These are phyloP conservation scores for Penicillium verrucosum DNA, from an alignment of 2,329 filamentous ascomycete species.

Conservation along the genomic window DNA sequence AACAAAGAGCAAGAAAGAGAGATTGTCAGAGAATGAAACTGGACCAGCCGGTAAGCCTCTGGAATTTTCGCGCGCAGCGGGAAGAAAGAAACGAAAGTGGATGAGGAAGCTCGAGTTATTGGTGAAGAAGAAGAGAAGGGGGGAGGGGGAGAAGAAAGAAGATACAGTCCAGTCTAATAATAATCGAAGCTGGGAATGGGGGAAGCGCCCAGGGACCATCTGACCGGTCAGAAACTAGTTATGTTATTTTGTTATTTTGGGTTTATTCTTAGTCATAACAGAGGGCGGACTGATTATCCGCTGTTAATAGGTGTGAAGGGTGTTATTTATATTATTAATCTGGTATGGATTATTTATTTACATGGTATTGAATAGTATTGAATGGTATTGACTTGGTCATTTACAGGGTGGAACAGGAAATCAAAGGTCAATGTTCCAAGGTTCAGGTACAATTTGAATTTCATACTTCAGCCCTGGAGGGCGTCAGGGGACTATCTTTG, in stretches of 20 bases:
- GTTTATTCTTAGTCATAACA: slow-evolving; percentile 1
- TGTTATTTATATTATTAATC: neutral
- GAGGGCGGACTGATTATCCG: neutral
- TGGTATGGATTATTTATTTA: neutral
- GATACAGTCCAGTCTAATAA: slow-evolving; percentile 16
- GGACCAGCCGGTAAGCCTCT: slow-evolving; percentile 38
- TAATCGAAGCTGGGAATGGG: slow-evolving; percentile 14
- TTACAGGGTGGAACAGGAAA: neutral
- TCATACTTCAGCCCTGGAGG: neutral
- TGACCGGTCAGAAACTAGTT: slow-evolving; percentile 11
- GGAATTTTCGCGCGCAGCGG: slow-evolving; percentile 36
- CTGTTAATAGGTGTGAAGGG: neutral
- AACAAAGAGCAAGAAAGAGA: slow-evolving; percentile 29
- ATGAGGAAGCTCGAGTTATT: slow-evolving; percentile 17
- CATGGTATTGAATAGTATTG: neutral
- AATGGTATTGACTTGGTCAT: neutral
- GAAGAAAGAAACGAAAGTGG: slow-evolving; percentile 32
- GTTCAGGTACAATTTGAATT: neutral
- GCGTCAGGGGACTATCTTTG: neutral
- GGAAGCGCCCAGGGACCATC: slow-evolving; percentile 4
- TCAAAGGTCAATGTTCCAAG: neutral
- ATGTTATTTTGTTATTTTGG: slow-evolving; percentile 1
- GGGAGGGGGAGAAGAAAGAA: slow-evolving; percentile 8
- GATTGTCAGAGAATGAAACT: slow-evolving; percentile 29
- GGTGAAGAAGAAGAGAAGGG: slow-evolving; percentile 12